phyloP scores from a whole-genome alignment of 192 early-diverging fungal species.

The Coemansia sp. region DNA sequence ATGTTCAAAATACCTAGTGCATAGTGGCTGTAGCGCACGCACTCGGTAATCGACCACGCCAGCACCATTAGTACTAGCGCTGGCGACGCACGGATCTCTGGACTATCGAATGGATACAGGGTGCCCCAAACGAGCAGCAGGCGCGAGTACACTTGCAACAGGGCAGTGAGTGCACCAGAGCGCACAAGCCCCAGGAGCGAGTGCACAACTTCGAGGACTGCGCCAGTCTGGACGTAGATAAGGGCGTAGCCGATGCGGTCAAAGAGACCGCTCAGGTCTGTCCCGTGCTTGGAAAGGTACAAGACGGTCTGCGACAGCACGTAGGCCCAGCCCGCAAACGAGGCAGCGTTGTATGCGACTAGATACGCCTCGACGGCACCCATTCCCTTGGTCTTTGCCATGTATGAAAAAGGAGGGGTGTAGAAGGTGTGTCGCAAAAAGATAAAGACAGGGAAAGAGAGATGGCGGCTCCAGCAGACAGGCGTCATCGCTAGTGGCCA shows the following conservation, averaged over 20 bases:
- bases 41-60: conserved; percentile 92
- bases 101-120: conserved; percentile 64
- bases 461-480: background rate
- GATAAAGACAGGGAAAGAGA: background rate
- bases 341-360: conserved; percentile 80
- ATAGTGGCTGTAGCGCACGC: conserved; percentile 91
- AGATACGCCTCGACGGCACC: conserved; percentile 61
- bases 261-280: conserved; percentile 62
- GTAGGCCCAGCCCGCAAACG: conserved; percentile 79
- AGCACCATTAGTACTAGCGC: conserved; percentile 78
- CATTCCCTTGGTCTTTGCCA: conserved; percentile 32
- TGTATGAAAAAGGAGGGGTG: background rate
- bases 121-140: conserved; percentile 83
- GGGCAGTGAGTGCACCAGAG: conserved; percentile 74
- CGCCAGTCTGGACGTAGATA: conserved; percentile 76
- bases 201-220: conserved; percentile 74
- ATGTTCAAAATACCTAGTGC: conserved; percentile 64
- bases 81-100: conserved; percentile 66
- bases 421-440: background rate
- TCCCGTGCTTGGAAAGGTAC: conserved; percentile 56
- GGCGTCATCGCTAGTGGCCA: background rate
- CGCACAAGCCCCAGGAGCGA: conserved; percentile 71
- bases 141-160: conserved; percentile 85
- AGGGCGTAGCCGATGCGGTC: conserved; percentile 61
- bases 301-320: conserved; percentile 60